These are phyloP conservation scores for Nowakowskiella sp. DNA, from an alignment of 192 early-diverging fungal species.

Conservation along the genomic window DNA sequence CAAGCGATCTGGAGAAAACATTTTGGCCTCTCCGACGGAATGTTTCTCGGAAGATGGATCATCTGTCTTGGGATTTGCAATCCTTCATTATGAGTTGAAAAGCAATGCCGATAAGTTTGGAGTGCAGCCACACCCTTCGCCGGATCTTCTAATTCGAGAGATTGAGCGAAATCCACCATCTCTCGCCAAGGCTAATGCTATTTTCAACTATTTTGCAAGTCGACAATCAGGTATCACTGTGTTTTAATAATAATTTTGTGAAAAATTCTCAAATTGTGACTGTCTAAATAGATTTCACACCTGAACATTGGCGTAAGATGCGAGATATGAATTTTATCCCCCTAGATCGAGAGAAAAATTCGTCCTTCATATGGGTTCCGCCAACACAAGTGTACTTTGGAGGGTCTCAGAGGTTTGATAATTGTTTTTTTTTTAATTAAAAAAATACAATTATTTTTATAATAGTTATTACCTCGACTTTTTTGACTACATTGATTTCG, in stretches of 20 bases:
- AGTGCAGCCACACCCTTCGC: slow-evolving; percentile 50
- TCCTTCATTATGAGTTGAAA: slow-evolving; percentile 47
- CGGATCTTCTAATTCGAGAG: slow-evolving; percentile 24
- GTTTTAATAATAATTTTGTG: slow-evolving; percentile 17
- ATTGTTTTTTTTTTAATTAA: slow-evolving; percentile 31
- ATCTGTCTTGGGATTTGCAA: slow-evolving; percentile 56
- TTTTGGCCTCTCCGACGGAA: slow-evolving; percentile 47
- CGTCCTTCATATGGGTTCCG: slow-evolving; percentile 15
- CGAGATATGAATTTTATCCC: slow-evolving; percentile 59
- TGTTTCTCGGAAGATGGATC: slow-evolving; percentile 57
- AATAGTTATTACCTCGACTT: slow-evolving; percentile 37
- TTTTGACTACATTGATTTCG: slow-evolving; percentile 59
- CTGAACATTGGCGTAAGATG: slow-evolving; percentile 47
- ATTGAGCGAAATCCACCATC: slow-evolving; percentile 23
- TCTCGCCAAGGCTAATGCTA: slow-evolving; percentile 29
- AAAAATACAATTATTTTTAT: slow-evolving; percentile 38
- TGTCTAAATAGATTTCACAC: slow-evolving; percentile 38
- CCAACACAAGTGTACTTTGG: slow-evolving; percentile 30
- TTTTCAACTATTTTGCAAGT: slow-evolving; percentile 63
- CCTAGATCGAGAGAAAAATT: slow-evolving; percentile 1
- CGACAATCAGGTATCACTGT: slow-evolving; percentile 34
- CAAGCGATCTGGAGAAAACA: slow-evolving; percentile 7
- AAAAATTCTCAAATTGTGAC: slow-evolving; percentile 9
- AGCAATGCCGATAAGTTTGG: slow-evolving; percentile 54
- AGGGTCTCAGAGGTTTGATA: slow-evolving; percentile 41